phyloP scores from a whole-genome alignment of 176 grass and related monocot genomes.

The Aegilops speltoides region DNA sequence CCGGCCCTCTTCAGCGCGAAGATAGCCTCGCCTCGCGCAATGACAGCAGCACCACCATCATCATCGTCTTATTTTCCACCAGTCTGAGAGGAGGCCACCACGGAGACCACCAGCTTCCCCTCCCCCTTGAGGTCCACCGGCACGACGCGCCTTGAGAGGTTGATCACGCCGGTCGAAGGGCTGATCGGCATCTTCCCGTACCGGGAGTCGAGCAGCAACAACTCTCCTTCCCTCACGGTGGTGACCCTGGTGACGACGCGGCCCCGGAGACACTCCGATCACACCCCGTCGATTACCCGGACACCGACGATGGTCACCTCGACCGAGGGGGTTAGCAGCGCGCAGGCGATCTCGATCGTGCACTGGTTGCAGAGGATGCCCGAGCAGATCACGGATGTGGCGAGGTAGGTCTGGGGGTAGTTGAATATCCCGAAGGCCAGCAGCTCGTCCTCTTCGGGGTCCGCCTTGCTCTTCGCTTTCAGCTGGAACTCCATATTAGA shows the following conservation, averaged over 20 bases:
- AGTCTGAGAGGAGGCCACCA: neutral
- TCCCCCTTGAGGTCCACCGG: neutral
- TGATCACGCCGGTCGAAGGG: neutral
- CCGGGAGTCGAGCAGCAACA: neutral
- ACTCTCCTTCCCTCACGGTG: neutral
- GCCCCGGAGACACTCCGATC: neutral
- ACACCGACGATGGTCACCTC: neutral
- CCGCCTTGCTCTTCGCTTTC: neutral
- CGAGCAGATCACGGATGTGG: neutral
- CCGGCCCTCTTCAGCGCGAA: neutral
- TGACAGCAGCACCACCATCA: neutral
- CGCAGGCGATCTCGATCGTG: neutral
- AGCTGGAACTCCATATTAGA: neutral
- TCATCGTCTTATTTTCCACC: neutral
- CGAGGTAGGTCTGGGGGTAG: neutral
- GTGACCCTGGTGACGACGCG: neutral
- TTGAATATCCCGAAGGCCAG: neutral
- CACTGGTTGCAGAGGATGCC: neutral
- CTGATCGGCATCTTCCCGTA: neutral
- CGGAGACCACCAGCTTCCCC: neutral
- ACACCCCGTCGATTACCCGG: neutral
- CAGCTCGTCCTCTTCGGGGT: neutral
- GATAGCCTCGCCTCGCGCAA: neutral
- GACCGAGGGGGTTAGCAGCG: neutral
- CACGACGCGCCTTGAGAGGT: neutral